Percentiles rank a stretch among this genome's conserved stretches.
phyloP scores from a whole-genome alignment of 2,329 filamentous ascomycete species.

The Fusarium beomiforme region DNA sequence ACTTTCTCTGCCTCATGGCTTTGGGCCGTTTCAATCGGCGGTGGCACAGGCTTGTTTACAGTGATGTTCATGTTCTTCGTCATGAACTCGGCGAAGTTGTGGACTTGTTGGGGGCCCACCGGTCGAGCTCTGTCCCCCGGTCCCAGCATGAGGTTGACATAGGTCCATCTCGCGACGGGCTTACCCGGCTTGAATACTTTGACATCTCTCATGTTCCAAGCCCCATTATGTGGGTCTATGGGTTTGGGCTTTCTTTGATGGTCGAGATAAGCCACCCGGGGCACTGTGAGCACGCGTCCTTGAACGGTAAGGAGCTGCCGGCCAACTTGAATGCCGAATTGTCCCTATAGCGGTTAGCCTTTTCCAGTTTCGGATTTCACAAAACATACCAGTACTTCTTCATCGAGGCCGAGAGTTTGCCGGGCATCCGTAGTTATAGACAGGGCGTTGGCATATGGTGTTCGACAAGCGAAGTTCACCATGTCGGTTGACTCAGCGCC shows the following conservation, averaged over 20 bases:
- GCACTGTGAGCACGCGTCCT: constrained; percentile 73
- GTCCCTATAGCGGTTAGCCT: constrained; percentile 29
- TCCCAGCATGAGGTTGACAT: constrained; percentile 51
- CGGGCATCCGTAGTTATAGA: constrained; percentile 71
- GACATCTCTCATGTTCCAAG: constrained; percentile 74
- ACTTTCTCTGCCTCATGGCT: constrained; percentile 39
- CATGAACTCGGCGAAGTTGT: constrained; percentile 52
- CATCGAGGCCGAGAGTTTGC: constrained; percentile 65
- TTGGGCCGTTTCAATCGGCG: constrained; percentile 12
- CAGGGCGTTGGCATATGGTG: constrained; percentile 71
- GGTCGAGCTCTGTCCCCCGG: background rate
- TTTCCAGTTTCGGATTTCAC: background rate
- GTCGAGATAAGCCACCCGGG: constrained; percentile 67
- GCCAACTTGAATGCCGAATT: constrained; percentile 72
- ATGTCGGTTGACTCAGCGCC: constrained; percentile 72
- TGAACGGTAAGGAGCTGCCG: constrained; percentile 74
- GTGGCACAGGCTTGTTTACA: constrained; percentile 43
- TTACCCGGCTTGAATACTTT: constrained; percentile 64
- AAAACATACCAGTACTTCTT: constrained; percentile 50
- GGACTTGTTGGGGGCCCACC: constrained; percentile 38
- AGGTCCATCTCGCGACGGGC: constrained; percentile 61
- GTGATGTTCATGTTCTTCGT: constrained; percentile 50
- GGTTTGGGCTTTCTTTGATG: constrained; percentile 32
- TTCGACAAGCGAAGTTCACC: constrained; percentile 77
- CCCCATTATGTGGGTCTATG: constrained; percentile 58